These are phyloP conservation scores for Apostasia shenzhenica DNA, from an alignment of 106 monocot genomes.

Conservation along the genomic window DNA sequence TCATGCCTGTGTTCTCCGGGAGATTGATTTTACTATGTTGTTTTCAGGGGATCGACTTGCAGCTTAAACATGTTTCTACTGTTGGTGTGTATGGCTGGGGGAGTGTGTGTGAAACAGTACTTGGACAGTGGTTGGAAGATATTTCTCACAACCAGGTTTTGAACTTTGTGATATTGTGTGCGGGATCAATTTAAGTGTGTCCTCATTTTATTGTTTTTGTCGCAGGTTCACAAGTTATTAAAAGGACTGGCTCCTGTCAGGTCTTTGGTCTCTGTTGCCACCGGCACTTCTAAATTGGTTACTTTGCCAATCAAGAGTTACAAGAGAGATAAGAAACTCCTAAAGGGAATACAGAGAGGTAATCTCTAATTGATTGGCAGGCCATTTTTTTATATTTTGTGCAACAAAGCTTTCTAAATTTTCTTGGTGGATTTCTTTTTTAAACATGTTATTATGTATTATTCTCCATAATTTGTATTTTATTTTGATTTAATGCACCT, in stretches of 20 bases:
- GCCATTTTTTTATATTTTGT: background rate
- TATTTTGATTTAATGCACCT: too few relatives aligned
- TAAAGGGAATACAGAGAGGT: slow-evolving; percentile 99
- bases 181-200: slow-evolving; percentile 3
- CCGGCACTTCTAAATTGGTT: slow-evolving; percentile 83
- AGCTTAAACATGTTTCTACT: slow-evolving; percentile 71
- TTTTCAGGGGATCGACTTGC: slow-evolving; percentile 85
- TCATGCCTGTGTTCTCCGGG: background rate
- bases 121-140: slow-evolving; percentile 96
- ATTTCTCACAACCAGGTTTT: slow-evolving; percentile 92
- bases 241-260: slow-evolving; percentile 84
- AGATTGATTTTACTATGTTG: background rate
- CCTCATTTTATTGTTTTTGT: background rate
- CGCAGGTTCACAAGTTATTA: slow-evolving; percentile 84
- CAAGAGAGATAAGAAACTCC: slow-evolving; percentile 72
- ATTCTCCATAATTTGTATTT: too few relatives aligned
- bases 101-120: slow-evolving; percentile 68
- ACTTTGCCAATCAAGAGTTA: slow-evolving; percentile 89
- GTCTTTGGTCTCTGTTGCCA: slow-evolving; percentile 70
- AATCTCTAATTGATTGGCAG: background rate
- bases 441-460: too few relatives aligned
- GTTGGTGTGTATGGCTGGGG: slow-evolving; percentile 89
- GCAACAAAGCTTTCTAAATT: background rate
- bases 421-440: too few relatives aligned
- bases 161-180: background rate